Conservation (phyloP, 164 flowering plant species). For the Vitis amurensis region DNA sequence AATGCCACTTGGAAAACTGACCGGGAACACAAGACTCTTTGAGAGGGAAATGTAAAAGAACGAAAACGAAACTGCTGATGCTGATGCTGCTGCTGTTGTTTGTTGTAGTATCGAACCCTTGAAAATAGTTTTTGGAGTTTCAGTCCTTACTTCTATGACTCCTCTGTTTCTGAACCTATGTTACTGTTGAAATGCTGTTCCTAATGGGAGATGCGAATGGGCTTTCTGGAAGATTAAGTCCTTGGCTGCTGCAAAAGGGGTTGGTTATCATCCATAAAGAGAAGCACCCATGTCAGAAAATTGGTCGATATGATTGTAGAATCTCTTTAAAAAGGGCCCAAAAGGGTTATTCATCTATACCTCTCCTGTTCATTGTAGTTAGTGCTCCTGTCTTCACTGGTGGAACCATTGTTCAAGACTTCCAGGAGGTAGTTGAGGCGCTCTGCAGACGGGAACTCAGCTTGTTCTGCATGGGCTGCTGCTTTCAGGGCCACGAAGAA, state of each 20-base stretch:
- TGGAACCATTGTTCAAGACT: conserved; percentile 32
- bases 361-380: conserved; percentile 36
- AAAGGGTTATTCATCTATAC: conserved; percentile 10
- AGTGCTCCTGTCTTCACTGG: conserved; percentile 18
- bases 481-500: background rate
- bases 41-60: background rate
- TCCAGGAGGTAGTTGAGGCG: conserved; percentile 34
- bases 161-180: conserved; percentile 20
- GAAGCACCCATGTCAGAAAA: background rate
- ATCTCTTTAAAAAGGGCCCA: background rate
- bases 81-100: too few species aligned
- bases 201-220: conserved; percentile 44
- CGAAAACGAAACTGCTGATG: conserved; percentile 1
- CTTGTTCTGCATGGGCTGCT: conserved; percentile 24
- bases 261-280: too few species aligned
- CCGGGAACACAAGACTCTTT: too few species aligned
- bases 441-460: conserved; percentile 29
- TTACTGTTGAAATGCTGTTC: conserved; percentile 34
- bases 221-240: conserved; percentile 51
- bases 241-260: conserved; percentile 29
- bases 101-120: conserved; percentile 6
- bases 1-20: too few species aligned
- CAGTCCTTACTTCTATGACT: conserved; percentile 14
- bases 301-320: background rate
- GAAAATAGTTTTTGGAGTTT: conserved; percentile 1